Base-by-base conservation (phyloP, 176 grass and related monocot species). In the Oryza glaberrima region DNA sequence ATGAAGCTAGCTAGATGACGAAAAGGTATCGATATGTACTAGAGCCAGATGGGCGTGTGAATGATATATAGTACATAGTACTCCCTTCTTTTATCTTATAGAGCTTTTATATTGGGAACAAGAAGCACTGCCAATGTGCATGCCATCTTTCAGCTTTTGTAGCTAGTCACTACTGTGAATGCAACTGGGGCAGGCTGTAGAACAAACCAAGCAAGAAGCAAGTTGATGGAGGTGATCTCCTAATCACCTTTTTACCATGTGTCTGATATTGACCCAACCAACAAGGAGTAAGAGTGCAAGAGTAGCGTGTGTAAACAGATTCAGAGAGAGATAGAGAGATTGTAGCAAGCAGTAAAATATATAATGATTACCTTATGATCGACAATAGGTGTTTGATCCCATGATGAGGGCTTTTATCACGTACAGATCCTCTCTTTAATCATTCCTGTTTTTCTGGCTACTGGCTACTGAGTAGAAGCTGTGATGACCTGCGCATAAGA, bases 321-420 rank as follows among this genome's bases (percentile, higher is more conserved):
- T 36, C 49, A 60, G 35, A 36, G 35, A 36, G 35, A 36, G 35
- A 75, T 7, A 26, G 46, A 60, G 10, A 72, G 16, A 72, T 5
- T 14, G 34, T 12, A n/a, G 19, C 76, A 73, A 86, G 65, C 72
- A 25, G 51, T 67, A 51, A 74, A 79, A 38, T 38, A 36, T 36
- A 67, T 30, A 80, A 86, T 86, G 69, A 80, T 86, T 73, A 86
- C 68, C 67, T 48, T 78, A 86, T 86, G 77, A 86, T 63, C 58
- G 23, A n/a, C 20, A 7, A 63, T 63, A 63, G 58, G n/a, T 63
- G 58, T 63, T 23, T 63, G 58, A 63, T 63, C 58, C 58, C 58
- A 63, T 9, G 58, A 63, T 22, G 58, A 63, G 58, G 4, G 0
- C 58, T 23, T 63, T 63, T 63, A n/a, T 63, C 12, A 49, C 4